A percentile compares a stretch with the other conserved stretches of the same genome.
These are phyloP conservation scores for Platanthera guangdongensis DNA, from an alignment of 106 monocot species.

Conservation along the genomic window DNA sequence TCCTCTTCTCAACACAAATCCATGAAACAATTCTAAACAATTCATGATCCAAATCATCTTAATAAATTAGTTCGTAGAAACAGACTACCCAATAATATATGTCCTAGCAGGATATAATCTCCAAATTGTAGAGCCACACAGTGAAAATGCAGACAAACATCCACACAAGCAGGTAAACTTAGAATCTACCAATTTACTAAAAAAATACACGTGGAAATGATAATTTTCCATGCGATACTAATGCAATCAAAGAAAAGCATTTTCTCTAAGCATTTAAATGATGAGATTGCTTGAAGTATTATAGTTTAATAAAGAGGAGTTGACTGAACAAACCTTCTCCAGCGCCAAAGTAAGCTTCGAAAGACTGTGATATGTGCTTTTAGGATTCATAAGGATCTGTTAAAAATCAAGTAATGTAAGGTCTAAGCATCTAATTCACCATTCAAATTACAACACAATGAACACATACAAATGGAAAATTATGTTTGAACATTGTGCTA, in stretches of 20 bases:
- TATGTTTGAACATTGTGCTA: background rate
- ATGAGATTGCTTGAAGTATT: background rate
- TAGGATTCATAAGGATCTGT: constrained; percentile 83
- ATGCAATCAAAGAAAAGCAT: background rate
- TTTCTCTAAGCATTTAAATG: background rate
- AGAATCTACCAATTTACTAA: background rate
- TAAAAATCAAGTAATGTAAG: constrained; percentile 8
- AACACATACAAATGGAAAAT: background rate
- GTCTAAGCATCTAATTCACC: background rate
- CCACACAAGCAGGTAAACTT: background rate
- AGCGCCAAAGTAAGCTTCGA: constrained; percentile 86
- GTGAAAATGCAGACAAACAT: background rate
- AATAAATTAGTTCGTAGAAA: background rate
- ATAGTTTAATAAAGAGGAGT: background rate
- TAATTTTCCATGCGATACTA: background rate
- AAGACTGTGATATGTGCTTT: constrained; percentile 58
- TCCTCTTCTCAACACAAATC: background rate
- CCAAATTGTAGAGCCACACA: background rate
- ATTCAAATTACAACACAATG: background rate
- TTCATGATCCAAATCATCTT: background rate
- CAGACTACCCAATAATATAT: background rate
- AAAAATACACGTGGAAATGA: background rate
- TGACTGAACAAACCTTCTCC: constrained; percentile 56
- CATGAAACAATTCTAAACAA: background rate
- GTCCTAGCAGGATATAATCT: background rate